phyloP scores from a whole-genome alignment of 768 basidiomycete species.

The Kwoniella dejecticola region DNA sequence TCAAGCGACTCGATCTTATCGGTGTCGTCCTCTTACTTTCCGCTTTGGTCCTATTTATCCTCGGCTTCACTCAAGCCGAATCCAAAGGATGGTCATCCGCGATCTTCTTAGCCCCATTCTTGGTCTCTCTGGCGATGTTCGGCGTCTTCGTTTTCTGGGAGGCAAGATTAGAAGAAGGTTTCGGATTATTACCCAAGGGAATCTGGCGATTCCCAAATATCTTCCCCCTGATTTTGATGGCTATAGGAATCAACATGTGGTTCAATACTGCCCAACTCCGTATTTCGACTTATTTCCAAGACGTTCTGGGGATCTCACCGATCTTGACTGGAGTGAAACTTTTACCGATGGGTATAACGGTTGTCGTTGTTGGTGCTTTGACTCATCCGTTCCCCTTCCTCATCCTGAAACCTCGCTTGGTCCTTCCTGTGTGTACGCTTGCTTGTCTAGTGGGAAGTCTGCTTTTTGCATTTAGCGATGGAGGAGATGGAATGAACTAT shows the following conservation, averaged over 20 bases:
- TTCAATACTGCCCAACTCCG: conserved; percentile 44
- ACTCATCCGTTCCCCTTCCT: conserved; percentile 38
- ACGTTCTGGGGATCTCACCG: conserved; percentile 34
- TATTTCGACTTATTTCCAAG: conserved; percentile 49
- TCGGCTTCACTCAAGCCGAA: conserved; percentile 49
- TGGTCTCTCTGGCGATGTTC: conserved; percentile 41
- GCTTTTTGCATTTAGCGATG: conserved; percentile 43
- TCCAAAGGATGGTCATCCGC: conserved; percentile 41
- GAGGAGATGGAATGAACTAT: conserved; percentile 41
- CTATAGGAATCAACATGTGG: conserved; percentile 43
- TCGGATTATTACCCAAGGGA: conserved; percentile 42
- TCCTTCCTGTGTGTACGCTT: conserved; percentile 34
- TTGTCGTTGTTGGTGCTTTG: conserved; percentile 35
- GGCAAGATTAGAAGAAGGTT: conserved; percentile 29
- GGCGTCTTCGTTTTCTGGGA: conserved; percentile 48
- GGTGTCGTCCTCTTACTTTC: conserved; percentile 44
- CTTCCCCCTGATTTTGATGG: conserved; percentile 42
- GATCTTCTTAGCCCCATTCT: conserved; percentile 49
- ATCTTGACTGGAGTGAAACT: conserved; percentile 47
- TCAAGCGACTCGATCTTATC: conserved; percentile 49
- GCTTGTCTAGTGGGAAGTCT: conserved; percentile 41
- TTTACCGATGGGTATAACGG: conserved; percentile 48
- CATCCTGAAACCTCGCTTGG: conserved; percentile 38
- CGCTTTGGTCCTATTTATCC: conserved; percentile 45
- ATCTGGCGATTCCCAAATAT: conserved; percentile 49